phyloP scores from a whole-genome alignment of 371 early-diverging fungal genomes.

The Actinomortierella ambigua region DNA sequence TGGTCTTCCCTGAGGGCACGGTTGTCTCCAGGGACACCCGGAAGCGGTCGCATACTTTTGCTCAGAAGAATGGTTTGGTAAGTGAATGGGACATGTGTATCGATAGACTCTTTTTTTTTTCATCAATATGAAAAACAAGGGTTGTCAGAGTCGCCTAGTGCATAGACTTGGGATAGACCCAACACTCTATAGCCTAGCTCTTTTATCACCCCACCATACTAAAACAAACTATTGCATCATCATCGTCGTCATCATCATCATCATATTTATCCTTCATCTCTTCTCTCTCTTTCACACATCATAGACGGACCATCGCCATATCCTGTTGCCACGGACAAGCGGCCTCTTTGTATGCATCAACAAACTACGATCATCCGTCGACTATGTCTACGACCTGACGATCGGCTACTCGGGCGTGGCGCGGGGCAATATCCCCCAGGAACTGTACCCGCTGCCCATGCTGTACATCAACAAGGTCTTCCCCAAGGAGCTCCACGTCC shows the following conservation, averaged over 20 bases:
- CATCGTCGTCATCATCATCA: no score
- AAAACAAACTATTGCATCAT: no score
- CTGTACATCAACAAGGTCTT: slow-evolving; percentile 71
- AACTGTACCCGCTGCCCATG: slow-evolving; percentile 70
- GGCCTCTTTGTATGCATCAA: slow-evolving; percentile 72
- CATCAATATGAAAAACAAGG: slow-evolving; percentile 1
- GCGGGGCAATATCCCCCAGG: slow-evolving; percentile 76
- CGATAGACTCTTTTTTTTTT: background rate
- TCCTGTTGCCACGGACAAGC: slow-evolving; percentile 79
- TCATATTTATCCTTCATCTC: no score
- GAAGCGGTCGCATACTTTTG: slow-evolving; percentile 52
- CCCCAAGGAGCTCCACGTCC: slow-evolving; percentile 77
- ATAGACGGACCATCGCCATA: slow-evolving; percentile 59
- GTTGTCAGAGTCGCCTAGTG: background rate
- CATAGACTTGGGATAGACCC: background rate
- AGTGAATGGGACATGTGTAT: slow-evolving; percentile 1
- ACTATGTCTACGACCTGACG: slow-evolving; percentile 84
- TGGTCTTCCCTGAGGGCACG: slow-evolving; percentile 94
- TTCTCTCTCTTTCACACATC: no score
- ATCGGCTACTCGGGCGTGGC: slow-evolving; percentile 83
- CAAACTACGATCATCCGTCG: slow-evolving; percentile 62
- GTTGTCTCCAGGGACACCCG: slow-evolving; percentile 62
- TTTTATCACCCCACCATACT: no score
- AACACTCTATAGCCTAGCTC: no score
- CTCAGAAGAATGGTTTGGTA: slow-evolving; percentile 60